phyloP scores from a whole-genome alignment of 495 filamentous ascomycete species.

The Gamarada debralockiae region DNA sequence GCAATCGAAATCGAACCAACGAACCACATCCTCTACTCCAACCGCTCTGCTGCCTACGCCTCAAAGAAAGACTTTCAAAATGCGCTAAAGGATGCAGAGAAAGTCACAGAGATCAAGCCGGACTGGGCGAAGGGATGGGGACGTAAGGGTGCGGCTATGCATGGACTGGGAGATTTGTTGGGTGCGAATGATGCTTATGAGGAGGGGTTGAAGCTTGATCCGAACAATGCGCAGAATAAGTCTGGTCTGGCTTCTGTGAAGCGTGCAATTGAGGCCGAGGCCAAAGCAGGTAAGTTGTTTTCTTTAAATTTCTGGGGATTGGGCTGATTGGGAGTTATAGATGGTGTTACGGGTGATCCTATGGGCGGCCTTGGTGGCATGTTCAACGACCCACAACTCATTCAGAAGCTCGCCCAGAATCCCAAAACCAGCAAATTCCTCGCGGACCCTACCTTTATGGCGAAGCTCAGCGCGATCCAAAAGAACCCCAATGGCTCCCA shows the following conservation, averaged over 20 bases:
- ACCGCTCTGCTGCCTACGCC: slow-evolving; percentile 92
- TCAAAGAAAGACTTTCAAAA: slow-evolving; percentile 83
- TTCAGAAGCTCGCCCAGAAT: slow-evolving; percentile 87
- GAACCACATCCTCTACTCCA: slow-evolving; percentile 97
- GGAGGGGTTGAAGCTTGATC: slow-evolving; percentile 84
- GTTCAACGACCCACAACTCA: slow-evolving; percentile 87
- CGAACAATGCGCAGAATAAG: slow-evolving; percentile 89
- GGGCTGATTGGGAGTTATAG: slow-evolving; percentile 12
- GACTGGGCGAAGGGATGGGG: slow-evolving; percentile 97
- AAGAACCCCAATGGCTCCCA: slow-evolving; percentile 78
- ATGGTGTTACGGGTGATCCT: slow-evolving; percentile 52
- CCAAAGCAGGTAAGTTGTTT: slow-evolving; percentile 55
- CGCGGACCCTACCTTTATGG: slow-evolving; percentile 85
- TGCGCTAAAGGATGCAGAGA: slow-evolving; percentile 85
- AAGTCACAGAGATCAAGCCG: slow-evolving; percentile 89
- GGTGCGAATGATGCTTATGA: slow-evolving; percentile 87
- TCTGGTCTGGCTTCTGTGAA: slow-evolving; percentile 77
- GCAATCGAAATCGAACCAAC: slow-evolving; percentile 83
- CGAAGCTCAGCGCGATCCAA: slow-evolving; percentile 75
- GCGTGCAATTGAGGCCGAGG: slow-evolving; percentile 82
- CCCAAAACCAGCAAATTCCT: slow-evolving; percentile 87
- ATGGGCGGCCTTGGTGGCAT: slow-evolving; percentile 77
- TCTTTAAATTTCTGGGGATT: neutral
- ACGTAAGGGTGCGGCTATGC: slow-evolving; percentile 86
- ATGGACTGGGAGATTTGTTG: slow-evolving; percentile 80